Conservation (phyloP, 2,329 filamentous ascomycete species). For the Cytospora leucostoma region DNA sequence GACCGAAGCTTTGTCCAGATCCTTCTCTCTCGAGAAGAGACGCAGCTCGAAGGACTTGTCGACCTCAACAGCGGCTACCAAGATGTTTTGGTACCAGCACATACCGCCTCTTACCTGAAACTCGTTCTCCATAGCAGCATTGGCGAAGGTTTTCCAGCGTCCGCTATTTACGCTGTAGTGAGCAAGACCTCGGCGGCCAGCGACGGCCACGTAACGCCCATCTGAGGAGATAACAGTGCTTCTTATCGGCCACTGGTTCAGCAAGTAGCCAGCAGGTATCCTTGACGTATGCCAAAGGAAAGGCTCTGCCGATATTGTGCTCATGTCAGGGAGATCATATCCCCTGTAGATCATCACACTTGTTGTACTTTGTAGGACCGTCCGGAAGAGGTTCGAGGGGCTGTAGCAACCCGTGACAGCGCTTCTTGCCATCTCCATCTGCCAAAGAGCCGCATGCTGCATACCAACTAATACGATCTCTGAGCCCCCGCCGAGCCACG, state of each 20-base stretch:
- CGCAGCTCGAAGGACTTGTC: conserved; percentile 81
- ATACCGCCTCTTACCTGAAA: conserved; percentile 93
- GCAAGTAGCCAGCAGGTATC: conserved; percentile 80
- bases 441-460: conserved; percentile 78
- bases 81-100: conserved; percentile 97
- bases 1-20: conserved; percentile 71
- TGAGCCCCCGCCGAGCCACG: conserved; percentile 85
- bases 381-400: conserved; percentile 85
- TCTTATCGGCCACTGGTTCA: conserved; percentile 91
- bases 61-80: conserved; percentile 90
- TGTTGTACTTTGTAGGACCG: conserved; percentile 83
- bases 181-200: conserved; percentile 86
- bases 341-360: conserved; percentile 91
- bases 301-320: conserved; percentile 86
- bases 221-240: conserved; percentile 87
- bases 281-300: conserved; percentile 94
- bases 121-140: conserved; percentile 78
- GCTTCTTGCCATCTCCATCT: conserved; percentile 89
- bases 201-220: conserved; percentile 92
- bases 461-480: conserved; percentile 75
- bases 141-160: conserved; percentile 92
- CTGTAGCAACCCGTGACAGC: conserved; percentile 92
- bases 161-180: conserved; percentile 96
- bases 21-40: conserved; percentile 86
- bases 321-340: conserved; percentile 87